Evolutionary conservation across 1,284 basidiomycete genomes (phyloP).

Genomic region (Ganoderma leucocontextum): DNA sequence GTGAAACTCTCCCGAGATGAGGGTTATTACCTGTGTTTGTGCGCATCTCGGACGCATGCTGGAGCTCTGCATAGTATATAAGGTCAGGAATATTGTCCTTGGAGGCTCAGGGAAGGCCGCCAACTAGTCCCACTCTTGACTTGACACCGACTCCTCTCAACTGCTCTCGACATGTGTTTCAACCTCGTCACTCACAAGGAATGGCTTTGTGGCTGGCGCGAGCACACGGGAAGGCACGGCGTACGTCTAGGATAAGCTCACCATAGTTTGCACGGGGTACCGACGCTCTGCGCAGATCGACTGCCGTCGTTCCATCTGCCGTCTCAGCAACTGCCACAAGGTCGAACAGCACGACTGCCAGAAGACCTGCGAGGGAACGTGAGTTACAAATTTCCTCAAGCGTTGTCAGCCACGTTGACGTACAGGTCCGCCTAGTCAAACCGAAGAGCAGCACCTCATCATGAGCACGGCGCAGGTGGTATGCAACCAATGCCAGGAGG

Average conservation of each 20-base stretch:
- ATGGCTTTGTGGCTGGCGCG: conserved; percentile 30
- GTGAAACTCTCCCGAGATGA: too few relatives aligned
- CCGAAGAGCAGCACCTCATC: conserved; percentile 29
- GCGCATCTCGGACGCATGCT: neutral
- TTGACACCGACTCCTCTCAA: neutral
- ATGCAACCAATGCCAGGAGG: conserved; percentile 12
- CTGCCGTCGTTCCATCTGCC: conserved; percentile 30
- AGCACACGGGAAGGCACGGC: conserved; percentile 16
- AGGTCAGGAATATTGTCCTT: neutral
- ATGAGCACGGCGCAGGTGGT: conserved; percentile 16
- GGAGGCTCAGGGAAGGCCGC: neutral
- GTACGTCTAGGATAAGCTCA: conserved; percentile 16
- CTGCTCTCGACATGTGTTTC: conserved; percentile 31
- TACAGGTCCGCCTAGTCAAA: conserved; percentile 11
- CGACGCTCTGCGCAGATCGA: conserved; percentile 25
- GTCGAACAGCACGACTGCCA: conserved; percentile 29
- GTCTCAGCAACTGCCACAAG: conserved; percentile 30
- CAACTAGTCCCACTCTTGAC: neutral
- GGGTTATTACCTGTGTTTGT: neutral
- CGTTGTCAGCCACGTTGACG: neutral
- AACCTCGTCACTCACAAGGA: conserved; percentile 28
- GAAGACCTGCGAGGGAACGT: conserved; percentile 21
- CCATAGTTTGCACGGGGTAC: neutral
- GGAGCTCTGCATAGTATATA: neutral
- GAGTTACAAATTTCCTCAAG: neutral